A percentile compares a stretch with the other conserved stretches of the same genome.
phyloP scores from a whole-genome alignment of 345 rosid species.

The Hibiscus syriacus region DNA sequence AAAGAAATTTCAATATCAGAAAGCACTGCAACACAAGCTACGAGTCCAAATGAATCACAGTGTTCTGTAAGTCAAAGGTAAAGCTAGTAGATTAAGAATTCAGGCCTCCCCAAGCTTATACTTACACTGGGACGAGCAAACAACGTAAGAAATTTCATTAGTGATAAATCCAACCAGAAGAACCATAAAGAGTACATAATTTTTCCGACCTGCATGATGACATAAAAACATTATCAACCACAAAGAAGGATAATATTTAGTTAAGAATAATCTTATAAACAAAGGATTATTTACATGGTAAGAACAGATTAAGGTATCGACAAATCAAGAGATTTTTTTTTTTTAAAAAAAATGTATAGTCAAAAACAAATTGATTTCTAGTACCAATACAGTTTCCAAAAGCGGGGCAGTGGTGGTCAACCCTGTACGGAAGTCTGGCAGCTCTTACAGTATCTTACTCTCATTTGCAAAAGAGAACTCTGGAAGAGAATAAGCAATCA shows the following conservation, averaged over 20 bases:
- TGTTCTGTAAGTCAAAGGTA: background rate
- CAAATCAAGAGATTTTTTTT: background rate
- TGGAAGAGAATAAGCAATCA: constrained; percentile 13
- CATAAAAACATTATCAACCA: too few species aligned
- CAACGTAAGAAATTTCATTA: constrained; percentile 40
- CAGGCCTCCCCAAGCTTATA: constrained; percentile 1
- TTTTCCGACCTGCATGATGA: too few species aligned
- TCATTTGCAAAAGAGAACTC: too few species aligned
- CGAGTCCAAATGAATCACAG: background rate
- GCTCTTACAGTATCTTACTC: too few species aligned
- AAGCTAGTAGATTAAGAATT: background rate
- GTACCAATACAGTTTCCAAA: too few species aligned
- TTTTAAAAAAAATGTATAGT: background rate
- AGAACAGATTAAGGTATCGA: background rate
- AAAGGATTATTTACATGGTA: background rate
- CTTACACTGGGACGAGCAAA: constrained; percentile 40
- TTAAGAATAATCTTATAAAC: too few species aligned
- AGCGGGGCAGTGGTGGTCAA: too few species aligned
- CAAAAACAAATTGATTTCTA: background rate
- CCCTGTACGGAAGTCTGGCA: too few species aligned
- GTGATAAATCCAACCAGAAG: constrained; percentile 52
- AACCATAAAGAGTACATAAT: constrained; percentile 44
- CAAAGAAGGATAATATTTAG: too few species aligned
- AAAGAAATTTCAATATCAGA: background rate
- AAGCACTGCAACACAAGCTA: background rate